phyloP scores from a whole-genome alignment of 148 eudicot genomes.

The Chenopodium quinoa region DNA sequence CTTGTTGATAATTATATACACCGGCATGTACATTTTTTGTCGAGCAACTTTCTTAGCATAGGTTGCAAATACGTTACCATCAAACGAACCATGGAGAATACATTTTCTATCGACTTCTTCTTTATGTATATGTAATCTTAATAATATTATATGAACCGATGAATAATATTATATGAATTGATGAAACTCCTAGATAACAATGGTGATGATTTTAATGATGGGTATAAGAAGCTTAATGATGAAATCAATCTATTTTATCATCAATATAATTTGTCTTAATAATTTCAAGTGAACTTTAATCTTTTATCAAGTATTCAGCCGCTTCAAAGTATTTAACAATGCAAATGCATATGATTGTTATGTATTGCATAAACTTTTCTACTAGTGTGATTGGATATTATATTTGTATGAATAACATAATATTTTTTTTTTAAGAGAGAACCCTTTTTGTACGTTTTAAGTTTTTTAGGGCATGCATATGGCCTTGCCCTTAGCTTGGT shows the following conservation, averaged over 20 bases:
- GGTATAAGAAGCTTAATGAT: background rate
- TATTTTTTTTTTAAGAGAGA: background rate
- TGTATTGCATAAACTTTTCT: background rate
- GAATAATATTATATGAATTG: background rate
- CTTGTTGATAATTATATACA: no score
- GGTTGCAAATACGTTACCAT: background rate
- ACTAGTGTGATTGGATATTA: background rate
- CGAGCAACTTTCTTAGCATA: background rate
- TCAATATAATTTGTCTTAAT: background rate
- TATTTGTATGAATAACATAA: background rate
- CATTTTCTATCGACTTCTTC: background rate
- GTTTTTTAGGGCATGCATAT: no score
- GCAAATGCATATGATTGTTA: background rate
- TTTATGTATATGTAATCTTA: background rate
- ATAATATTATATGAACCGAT: no score
- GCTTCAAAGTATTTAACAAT: background rate
- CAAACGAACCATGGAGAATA: background rate
- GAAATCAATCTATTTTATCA: no score
- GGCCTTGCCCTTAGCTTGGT: no score
- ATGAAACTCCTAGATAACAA: background rate
- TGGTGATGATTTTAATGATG: background rate
- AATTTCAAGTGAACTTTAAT: no score
- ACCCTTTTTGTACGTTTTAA: background rate
- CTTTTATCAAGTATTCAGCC: background rate
- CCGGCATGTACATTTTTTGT: background rate